Evolutionary conservation across 2,329 filamentous ascomycete species (phyloP), one percentile per base, ranked within the genome.

Genomic region (Sporothrix dimorphospora): DNA sequence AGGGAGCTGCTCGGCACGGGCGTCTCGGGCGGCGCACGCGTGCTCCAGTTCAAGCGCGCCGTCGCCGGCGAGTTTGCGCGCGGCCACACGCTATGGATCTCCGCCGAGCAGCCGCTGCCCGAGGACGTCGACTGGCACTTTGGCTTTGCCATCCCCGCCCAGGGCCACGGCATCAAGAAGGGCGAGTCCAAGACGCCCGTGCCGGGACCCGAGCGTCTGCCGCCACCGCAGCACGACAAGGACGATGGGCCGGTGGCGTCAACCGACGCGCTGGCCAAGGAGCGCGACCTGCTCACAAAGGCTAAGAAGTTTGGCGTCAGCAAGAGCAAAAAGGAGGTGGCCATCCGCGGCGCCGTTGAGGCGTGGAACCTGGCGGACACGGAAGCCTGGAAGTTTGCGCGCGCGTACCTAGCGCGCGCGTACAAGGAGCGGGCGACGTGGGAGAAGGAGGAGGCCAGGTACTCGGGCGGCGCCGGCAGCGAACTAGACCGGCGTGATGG

Each of bases 101-200:
- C 91, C 0, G 92, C 93, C n/a, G 88, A 91, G 77, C 82, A 83
- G 57, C 82, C 83, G 19, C 82, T 91, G 8, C 89, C 91, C 3
- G 80, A 87, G n/a, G 92, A 96, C 75, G 83, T 97, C 2, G 91
- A 95, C 78, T 98, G 94, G 94, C 88, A 91, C 76, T 93, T 98
- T 79, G 96, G 95, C 70, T 98, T 98, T 81, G 84, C 86, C 16
- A 86, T 98, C 11, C 93, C 94, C 1, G 85, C 85, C 63, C 81
- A 84, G 24, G 77, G 76, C 27, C 74, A 72, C 42, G 82, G 83
- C 12, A 83, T 86, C 4, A 81, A 85, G 53, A 83, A 85, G 38
- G 86, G 85, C 63, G 86, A 87, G 74, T 87, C 86, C 16, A 83
- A 86, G 75, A 87, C 88, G 1, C 87, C 89, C 0, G 85, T 88